Evolutionary conservation across 2,329 filamentous ascomycete genomes (phyloP), one percentile per base, ranked within the genome.

Genomic region (Chrysoporthe cubensis): DNA sequence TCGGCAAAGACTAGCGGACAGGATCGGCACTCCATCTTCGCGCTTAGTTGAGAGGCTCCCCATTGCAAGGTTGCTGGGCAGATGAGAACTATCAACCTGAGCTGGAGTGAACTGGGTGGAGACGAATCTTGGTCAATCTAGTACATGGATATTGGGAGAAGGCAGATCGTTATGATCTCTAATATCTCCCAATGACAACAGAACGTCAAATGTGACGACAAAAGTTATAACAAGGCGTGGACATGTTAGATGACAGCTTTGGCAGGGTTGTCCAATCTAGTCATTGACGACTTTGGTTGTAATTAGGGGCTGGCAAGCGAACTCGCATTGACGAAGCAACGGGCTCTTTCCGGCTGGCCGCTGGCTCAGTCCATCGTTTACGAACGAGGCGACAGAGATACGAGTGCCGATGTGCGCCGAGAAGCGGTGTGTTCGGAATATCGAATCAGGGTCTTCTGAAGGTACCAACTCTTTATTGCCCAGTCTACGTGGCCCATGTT

Each of bases 261-360:
- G 16, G 5, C 21, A 37, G 46, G 7, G 11, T n/a, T 14, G 50
- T 21, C 16, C 40, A 48, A n/a, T 50, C 52, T 21, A 40, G 5
- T 32, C 16, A 46, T 34, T 4, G 50, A 21, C 43, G 3, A 21
- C 18, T 13, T n/a, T 21, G 48, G 50, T 37, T 50, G 50, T 42
- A 16, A 46, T 46, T 57, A 21, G 40, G 16, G 13, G 40, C 21
- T 46, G 50, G 26, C 16, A 64, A 64, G 62, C 50, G 62, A 64
- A 46, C 50, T 16, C 26, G 14, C 40, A 64, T 64, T 26, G 34
- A 54, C n/a, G n/a, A 63, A 46, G 37, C 62, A 64, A 9, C 14
- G 21, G 21, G 37, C 32, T 11, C n/a, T 34, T 40, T 32, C 37
- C 8, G 21, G 40, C 40, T 44, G 40, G 21, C 32, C 26, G 54